Base-by-base conservation (phyloP, 805 yeast genomes). In the Grigorovia transvaalensis region DNA sequence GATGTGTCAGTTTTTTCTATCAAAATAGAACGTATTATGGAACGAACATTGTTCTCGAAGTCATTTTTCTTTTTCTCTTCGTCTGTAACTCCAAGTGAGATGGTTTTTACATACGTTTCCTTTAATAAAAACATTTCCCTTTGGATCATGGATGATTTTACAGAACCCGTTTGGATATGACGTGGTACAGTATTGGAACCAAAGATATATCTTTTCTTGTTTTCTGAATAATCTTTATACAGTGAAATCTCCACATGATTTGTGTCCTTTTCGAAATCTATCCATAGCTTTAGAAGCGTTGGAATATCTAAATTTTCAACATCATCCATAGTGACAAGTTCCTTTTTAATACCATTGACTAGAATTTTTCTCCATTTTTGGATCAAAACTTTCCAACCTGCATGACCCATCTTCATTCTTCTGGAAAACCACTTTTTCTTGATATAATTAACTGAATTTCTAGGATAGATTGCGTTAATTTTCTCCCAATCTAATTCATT, bases 331-430 rank as follows among this genome's bases (percentile, higher is more conserved):
- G 74, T 68, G 1, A 85, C 74, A 5, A 63, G 61, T 1, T 80
- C 88, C 12, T 75, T 76, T 45, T 76, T 76, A 20, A 87, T 80
- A 0, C 82, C 83, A 43, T 70, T 68, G 40, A 82, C 58, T 23
- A 89, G 75, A 19, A 86, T 73, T 19, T 72, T 73, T 59, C 86
- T 91, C 83, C 93, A 90, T 12, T 74, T 74, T 46, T 74, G 72
- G 47, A 74, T 69, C 0, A 79, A 75, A 40, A 76, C 75, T 45
- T 75, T 77, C 45, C 85, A 71, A 0, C 82, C 85, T 49, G 75
- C 73, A 15, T 69, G 66, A 0, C 93, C 93, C 74, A 58, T 72
- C 45, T 87, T 74, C 9, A 85, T 74, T 18, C 78, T 72, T 1
- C 84, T 79, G 4, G 51, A 51, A 8, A 64, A 62, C 96, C 96